phyloP scores from a whole-genome alignment of 257 asterid genomes.

The Nicotiana undulata region DNA sequence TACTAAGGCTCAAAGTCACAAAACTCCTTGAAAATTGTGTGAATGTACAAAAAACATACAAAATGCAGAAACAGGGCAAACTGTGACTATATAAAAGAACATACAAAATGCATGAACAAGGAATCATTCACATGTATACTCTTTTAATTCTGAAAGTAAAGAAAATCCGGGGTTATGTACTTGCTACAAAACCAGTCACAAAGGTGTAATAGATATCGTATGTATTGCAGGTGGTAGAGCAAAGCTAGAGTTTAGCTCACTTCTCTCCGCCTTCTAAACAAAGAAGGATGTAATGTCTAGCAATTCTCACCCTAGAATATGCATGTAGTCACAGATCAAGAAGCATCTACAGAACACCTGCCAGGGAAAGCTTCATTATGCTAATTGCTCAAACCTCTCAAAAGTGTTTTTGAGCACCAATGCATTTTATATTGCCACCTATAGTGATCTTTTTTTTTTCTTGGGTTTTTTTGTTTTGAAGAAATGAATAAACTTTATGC shows the following conservation, averaged over 20 bases:
- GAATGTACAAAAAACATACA: neutral
- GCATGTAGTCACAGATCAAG: constrained; percentile 2
- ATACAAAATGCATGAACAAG: neutral
- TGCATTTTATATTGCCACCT: neutral
- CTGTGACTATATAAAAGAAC: neutral
- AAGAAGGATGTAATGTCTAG: neutral
- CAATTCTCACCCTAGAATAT: neutral
- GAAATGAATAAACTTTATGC: neutral
- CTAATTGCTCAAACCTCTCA: constrained; percentile 5
- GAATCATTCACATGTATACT: neutral
- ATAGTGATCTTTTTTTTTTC: neutral
- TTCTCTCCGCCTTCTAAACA: neutral
- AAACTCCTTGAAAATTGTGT: neutral
- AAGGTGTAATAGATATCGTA: neutral
- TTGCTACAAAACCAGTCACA: constrained; percentile 15
- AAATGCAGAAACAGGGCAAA: neutral
- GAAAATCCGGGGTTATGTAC: neutral
- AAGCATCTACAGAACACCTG: constrained; percentile 4
- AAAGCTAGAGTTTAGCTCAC: constrained; percentile 12
- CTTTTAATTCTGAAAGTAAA: neutral
- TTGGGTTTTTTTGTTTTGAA: neutral
- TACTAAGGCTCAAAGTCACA: neutral
- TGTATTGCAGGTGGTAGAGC: constrained; percentile 1
- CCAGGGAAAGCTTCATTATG: constrained; percentile 3
- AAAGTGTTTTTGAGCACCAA: neutral